These are phyloP conservation scores for Xylaria arbuscula DNA, from an alignment of 2,329 filamentous ascomycete species.

Conservation along the genomic window DNA sequence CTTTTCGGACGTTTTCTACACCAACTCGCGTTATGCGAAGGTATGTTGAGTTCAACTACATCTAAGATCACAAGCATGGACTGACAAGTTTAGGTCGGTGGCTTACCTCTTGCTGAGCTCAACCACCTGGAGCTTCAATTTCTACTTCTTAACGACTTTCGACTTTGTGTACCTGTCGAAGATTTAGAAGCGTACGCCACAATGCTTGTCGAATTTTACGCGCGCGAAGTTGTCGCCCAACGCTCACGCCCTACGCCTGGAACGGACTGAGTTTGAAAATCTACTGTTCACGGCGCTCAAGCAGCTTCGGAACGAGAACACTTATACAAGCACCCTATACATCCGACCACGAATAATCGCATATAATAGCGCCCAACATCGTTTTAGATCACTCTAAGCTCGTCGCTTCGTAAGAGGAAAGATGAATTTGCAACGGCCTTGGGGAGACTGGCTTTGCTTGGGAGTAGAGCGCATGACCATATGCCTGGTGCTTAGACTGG, in stretches of 20 bases:
- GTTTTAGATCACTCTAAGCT: conserved; percentile 6
- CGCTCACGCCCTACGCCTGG: conserved; percentile 42
- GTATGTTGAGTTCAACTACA: conserved; percentile 61
- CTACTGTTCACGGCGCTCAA: conserved; percentile 3
- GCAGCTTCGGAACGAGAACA: conserved; percentile 11
- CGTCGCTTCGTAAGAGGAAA: conserved; percentile 11
- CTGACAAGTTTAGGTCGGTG: conserved; percentile 77
- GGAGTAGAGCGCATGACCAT: conserved; percentile 33
- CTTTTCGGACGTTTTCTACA: conserved; percentile 99
- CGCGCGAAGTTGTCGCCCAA: conserved; percentile 79
- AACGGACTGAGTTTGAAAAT: conserved; percentile 29
- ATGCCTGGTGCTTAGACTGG: conserved; percentile 35
- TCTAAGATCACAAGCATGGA: conserved; percentile 7
- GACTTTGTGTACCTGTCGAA: conserved; percentile 90
- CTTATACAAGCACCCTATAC: conserved; percentile 27
- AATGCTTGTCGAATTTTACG: conserved; percentile 98
- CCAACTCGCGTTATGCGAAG: conserved; percentile 99
- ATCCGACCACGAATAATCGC: conserved; percentile 29
- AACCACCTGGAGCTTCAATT: conserved; percentile 98
- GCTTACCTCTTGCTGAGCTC: conserved; percentile 88
- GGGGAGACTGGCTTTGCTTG: conserved; percentile 34
- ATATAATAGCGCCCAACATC: conserved; percentile 35
- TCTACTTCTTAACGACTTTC: conserved; percentile 93
- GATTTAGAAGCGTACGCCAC: conserved; percentile 97
- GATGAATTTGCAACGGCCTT: conserved; percentile 24